Evolutionary conservation across 768 basidiomycete species (phyloP).

Genomic region (Leccinum uliginosum): DNA sequence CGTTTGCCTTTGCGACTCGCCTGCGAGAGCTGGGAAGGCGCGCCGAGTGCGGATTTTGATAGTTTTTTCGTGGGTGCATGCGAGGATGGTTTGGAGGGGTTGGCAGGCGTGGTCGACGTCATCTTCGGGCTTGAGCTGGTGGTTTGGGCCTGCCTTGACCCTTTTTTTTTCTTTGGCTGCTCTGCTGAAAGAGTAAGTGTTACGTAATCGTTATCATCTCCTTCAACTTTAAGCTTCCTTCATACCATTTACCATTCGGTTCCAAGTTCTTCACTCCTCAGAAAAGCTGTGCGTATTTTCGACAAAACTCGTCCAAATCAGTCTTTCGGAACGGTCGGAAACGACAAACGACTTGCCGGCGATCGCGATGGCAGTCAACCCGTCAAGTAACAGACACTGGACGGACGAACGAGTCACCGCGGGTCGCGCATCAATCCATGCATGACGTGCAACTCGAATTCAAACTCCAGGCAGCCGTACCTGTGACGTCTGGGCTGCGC

Average conservation of each 20-base stretch:
- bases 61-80: constrained; percentile 1
- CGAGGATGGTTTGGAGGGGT: constrained; percentile 2
- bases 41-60: constrained; percentile 16
- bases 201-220: background rate
- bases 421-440: background rate
- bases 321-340: no score
- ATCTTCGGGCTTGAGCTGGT: constrained; percentile 1
- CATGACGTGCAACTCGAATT: background rate
- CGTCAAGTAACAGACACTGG: background rate
- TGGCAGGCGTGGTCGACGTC: background rate
- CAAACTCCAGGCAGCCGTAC: background rate
- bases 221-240: no score
- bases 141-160: background rate
- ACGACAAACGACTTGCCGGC: no score
- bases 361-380: background rate
- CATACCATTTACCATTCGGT: no score
- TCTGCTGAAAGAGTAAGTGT: no score
- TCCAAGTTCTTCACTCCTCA: no score
- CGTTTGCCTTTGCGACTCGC: constrained; percentile 85
- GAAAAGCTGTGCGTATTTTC: no score
- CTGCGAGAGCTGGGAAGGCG: constrained; percentile 42
- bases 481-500: background rate
- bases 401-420: no score
- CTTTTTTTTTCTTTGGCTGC: background rate
- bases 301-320: no score